Conservation (phyloP, 768 basidiomycete species). For the Xerocomellus chrysenteron region DNA sequence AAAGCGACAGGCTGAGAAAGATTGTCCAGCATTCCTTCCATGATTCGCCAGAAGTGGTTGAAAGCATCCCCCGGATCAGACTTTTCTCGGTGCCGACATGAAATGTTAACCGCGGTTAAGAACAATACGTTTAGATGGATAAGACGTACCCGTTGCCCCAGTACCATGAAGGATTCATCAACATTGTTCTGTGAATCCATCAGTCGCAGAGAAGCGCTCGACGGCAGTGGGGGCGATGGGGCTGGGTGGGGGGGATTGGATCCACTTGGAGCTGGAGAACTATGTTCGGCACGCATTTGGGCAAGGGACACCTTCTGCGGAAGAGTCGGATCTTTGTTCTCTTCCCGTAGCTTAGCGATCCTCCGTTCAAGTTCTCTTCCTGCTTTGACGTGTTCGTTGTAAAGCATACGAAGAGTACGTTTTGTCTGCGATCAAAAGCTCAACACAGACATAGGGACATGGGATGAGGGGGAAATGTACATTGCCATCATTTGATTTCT, state of each 20-base stretch:
- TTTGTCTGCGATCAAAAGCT: constrained; percentile 53
- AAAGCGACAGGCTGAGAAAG: constrained; percentile 81
- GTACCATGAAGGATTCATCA: constrained; percentile 87
- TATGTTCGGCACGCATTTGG: constrained; percentile 24
- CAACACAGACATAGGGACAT: not conserved
- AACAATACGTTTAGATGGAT: not conserved
- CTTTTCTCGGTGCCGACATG: constrained; percentile 33
- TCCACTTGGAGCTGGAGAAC: constrained; percentile 16
- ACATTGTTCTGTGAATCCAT: constrained; percentile 62
- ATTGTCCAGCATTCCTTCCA: constrained; percentile 84
- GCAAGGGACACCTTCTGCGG: constrained; percentile 55
- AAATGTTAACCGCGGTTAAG: constrained; percentile 1
- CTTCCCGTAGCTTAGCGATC: constrained; percentile 68
- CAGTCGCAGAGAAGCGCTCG: constrained; percentile 34
- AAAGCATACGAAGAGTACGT: constrained; percentile 71
- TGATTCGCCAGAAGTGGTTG: constrained; percentile 86
- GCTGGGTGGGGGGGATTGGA: constrained; percentile 30
- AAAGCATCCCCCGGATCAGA: constrained; percentile 85
- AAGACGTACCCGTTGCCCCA: constrained; percentile 66
- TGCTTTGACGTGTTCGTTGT: constrained; percentile 71
- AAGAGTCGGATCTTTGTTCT: constrained; percentile 73
- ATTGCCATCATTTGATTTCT: constrained; percentile 71
- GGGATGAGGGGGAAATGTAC: constrained; percentile 39
- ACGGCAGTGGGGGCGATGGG: constrained; percentile 48
- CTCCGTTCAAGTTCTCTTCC: constrained; percentile 69